Percentiles rank a stretch among this genome's conserved stretches.
phyloP scores from a whole-genome alignment of 2,329 filamentous ascomycete genomes.

The Penicillium rolfsii region DNA sequence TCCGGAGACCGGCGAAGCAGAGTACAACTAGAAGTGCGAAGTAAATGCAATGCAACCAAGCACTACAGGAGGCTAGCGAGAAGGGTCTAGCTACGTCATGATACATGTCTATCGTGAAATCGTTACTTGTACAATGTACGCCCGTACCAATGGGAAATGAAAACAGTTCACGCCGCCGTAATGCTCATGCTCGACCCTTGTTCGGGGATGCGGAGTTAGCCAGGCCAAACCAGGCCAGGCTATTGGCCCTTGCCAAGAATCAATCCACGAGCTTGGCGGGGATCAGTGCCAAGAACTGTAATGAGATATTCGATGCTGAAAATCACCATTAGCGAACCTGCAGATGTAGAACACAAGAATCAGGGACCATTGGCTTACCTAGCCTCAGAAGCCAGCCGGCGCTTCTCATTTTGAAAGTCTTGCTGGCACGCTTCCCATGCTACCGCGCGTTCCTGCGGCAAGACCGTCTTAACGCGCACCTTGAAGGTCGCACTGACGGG shows the following conservation, averaged over 20 bases:
- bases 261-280: slow-evolving; percentile 56
- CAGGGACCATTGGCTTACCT: slow-evolving; percentile 64
- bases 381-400: slow-evolving; percentile 69
- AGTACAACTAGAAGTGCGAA: background rate
- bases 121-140: slow-evolving; percentile 42
- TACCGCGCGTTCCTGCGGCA: slow-evolving; percentile 64
- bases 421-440: slow-evolving; percentile 75
- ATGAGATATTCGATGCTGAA: slow-evolving; percentile 66
- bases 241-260: slow-evolving; percentile 36
- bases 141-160: slow-evolving; percentile 8
- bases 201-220: background rate
- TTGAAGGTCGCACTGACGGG: slow-evolving; percentile 86
- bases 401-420: slow-evolving; percentile 72
- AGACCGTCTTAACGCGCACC: slow-evolving; percentile 81
- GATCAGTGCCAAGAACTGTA: slow-evolving; percentile 61
- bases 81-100: slow-evolving; percentile 24
- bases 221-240: background rate
- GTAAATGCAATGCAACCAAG: background rate
- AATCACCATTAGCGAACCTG: slow-evolving; percentile 6
- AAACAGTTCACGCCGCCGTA: slow-evolving; percentile 6
- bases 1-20: background rate
- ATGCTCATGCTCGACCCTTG: slow-evolving; percentile 7
- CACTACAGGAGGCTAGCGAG: slow-evolving; percentile 2
- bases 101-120: slow-evolving; percentile 47
- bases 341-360: background rate